These are phyloP conservation scores for Aureobasidium zeae DNA, from an alignment of 2,329 filamentous ascomycete species.

Conservation along the genomic window DNA sequence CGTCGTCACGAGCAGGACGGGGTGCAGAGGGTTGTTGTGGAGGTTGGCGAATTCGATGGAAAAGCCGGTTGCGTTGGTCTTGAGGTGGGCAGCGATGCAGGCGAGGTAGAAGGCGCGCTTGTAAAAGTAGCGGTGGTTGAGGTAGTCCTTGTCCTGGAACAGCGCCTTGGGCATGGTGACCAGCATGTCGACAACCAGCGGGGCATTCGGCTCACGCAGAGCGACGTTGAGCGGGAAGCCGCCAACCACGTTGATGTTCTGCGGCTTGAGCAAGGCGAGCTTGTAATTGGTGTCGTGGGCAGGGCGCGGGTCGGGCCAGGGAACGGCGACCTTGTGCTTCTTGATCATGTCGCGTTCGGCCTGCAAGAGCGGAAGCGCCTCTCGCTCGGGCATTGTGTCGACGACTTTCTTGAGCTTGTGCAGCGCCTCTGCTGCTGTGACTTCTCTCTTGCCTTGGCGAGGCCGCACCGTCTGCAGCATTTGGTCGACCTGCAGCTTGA, in stretches of 20 bases:
- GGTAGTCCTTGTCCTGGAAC: conserved; percentile 90
- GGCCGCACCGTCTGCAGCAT: conserved; percentile 49
- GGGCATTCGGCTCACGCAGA: conserved; percentile 48
- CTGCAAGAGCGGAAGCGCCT: conserved; percentile 48
- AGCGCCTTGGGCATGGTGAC: conserved; percentile 70
- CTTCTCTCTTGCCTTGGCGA: conserved; percentile 49
- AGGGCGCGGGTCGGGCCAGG: conserved; percentile 75
- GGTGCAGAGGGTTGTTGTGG: conserved; percentile 47
- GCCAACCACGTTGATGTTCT: conserved; percentile 76
- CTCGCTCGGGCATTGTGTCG: conserved; percentile 45
- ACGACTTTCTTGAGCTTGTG: conserved; percentile 48
- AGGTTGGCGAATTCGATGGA: conserved; percentile 23
- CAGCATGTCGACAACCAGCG: conserved; percentile 66
- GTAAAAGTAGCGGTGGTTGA: conserved; percentile 89
- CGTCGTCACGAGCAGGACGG: conserved; percentile 48
- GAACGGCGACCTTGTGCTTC: conserved; percentile 59
- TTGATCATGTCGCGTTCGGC: conserved; percentile 60
- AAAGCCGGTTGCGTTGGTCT: conserved; percentile 53
- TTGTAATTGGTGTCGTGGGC: conserved; percentile 70
- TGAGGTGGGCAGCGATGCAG: conserved; percentile 63
- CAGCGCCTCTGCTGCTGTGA: conserved; percentile 44
- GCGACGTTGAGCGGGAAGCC: conserved; percentile 74
- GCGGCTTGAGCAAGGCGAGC: conserved; percentile 65
- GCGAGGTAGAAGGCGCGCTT: conserved; percentile 88
- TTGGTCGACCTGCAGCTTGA: conserved; percentile 59